Evolutionary conservation across 2,329 filamentous ascomycete species (phyloP), one percentile per base, ranked within the genome.

Genomic region (Colletotrichum eleusines): DNA sequence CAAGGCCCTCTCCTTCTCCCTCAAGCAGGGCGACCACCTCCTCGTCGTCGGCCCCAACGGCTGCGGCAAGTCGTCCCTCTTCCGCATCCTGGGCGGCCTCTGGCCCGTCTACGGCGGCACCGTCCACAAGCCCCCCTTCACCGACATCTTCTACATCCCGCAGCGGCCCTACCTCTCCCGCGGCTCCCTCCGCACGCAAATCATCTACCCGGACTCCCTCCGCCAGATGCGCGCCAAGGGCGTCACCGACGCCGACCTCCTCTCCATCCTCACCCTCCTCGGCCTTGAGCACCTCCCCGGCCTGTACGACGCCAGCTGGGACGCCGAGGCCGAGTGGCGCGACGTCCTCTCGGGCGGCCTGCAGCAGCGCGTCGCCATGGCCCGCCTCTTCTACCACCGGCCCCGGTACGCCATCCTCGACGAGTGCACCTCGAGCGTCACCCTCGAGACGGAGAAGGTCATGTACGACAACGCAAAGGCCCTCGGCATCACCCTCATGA

Each of bases 391-490:
- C 82, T 98, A 98, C 81, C 95, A 98, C 82, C 87, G 90, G 12
- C 95, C 95, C 0, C 91, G 92, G 76, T 98, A 97, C 80, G 96
- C 96, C 14, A 99, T 99, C 75, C 85, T 99, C 46, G 96, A 99
- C 79, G 96, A 99, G 83, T 99, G 96, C 81, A 99, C 96, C 8
- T 95, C 92, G 67, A 94, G 91, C 63, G 94, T 99, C n/a, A 98
- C 97, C 20, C 87, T 98, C 35, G 95, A 98, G 75, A 94, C 95
- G 72, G 96, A 99, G 78, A 92, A 94, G 79, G 88, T 94, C 78
- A 98, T 99, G 94, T 99, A 99, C 81, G 95, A 98, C 76, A 95
- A 94, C 66, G 96, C 96, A 61, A 98, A 99, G 86, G 87, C 89
- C 23, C 83, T 98, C 23, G 94, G 94, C 4, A 96, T 98, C 76